Base-by-base conservation (phyloP, 345 rosid species). In the Moricandia arvensis region DNA sequence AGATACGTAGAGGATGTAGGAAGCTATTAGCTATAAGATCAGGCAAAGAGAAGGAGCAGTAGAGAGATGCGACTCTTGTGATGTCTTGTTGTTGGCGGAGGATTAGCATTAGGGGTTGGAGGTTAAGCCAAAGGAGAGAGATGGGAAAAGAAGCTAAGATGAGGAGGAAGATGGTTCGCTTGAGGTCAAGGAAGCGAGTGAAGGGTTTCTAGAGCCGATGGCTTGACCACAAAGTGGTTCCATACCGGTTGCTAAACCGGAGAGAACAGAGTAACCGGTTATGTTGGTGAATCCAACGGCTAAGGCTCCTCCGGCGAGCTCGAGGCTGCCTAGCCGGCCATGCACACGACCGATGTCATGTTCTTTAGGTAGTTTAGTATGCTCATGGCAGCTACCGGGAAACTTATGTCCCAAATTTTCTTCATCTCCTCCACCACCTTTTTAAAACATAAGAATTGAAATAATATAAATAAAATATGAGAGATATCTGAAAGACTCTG, bases 231-330 rank as follows among this genome's bases (percentile, higher is more conserved):
- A 91, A 5, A 93, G 79, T 12, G 97, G 89, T 74, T 93, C 98
- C 97, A 93, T 91, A 35, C 98, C 97, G 82, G 80, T 82, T 18
- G 98, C 96, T 3, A 93, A 79, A 29, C 98, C 98, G 0, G 95
- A 90, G 13, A 93, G 83, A 62, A 93, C 90, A 0, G 98, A 91
- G 75, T 93, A 91, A 68, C 98, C 98, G 4, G 93, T 91, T 71
- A 93, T 88, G 85, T 93, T 93, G 63, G 96, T 87, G 87, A 93
- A 90, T 15, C 98, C 97, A 17, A 91, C 81, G 31, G 98, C 96
- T 43, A 93, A 79, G 5, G 97, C 91, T 9, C 98, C 98, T 1
- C 94, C 96, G 0, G 98, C 98, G 0, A 93, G 91, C 82, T 93
- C 98, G 0, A 91, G 87, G 58, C 90, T 88, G 33, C 98, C 98